Evolutionary conservation across 1,139 yeast genomes (phyloP).

Genomic region (Sugiyamaella novakii): DNA sequence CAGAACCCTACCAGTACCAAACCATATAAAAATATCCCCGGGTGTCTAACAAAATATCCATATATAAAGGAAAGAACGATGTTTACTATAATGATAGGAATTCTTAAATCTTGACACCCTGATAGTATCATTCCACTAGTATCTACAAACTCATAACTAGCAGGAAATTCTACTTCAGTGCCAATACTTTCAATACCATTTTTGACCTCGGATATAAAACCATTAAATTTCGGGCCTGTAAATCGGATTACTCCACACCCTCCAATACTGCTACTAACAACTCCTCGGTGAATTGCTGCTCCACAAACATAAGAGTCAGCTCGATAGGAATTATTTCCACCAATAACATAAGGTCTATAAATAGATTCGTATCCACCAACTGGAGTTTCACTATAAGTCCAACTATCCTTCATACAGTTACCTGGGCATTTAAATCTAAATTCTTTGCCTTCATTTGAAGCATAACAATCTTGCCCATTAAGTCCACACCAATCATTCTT

Average conservation of each 20-base stretch:
- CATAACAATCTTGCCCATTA: slow-evolving; percentile 59
- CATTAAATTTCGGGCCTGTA: slow-evolving; percentile 46
- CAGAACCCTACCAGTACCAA: slow-evolving; percentile 73
- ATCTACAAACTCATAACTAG: slow-evolving; percentile 61
- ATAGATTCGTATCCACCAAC: slow-evolving; percentile 71
- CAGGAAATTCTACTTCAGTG: slow-evolving; percentile 74
- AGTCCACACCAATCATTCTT: slow-evolving; percentile 73
- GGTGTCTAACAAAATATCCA: slow-evolving; percentile 57
- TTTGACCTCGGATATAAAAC: slow-evolving; percentile 48
- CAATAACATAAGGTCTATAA: slow-evolving; percentile 73
- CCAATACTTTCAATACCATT: slow-evolving; percentile 56
- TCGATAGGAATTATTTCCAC: slow-evolving; percentile 70
- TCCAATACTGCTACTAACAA: slow-evolving; percentile 70
- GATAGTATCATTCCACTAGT: slow-evolving; percentile 39
- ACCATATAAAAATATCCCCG: slow-evolving; percentile 60
- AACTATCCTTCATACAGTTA: slow-evolving; percentile 73
- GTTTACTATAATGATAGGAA: slow-evolving; percentile 58
- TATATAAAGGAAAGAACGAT: slow-evolving; percentile 58
- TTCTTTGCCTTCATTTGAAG: slow-evolving; percentile 49
- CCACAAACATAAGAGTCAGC: slow-evolving; percentile 91
- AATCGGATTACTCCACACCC: slow-evolving; percentile 76
- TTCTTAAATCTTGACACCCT: slow-evolving; percentile 70
- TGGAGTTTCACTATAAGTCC: slow-evolving; percentile 75
- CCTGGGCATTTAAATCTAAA: slow-evolving; percentile 83
- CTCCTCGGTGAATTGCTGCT: slow-evolving; percentile 85